These are phyloP conservation scores for Talinum fruticosum DNA, from an alignment of 148 eudicot species.

Conservation along the genomic window DNA sequence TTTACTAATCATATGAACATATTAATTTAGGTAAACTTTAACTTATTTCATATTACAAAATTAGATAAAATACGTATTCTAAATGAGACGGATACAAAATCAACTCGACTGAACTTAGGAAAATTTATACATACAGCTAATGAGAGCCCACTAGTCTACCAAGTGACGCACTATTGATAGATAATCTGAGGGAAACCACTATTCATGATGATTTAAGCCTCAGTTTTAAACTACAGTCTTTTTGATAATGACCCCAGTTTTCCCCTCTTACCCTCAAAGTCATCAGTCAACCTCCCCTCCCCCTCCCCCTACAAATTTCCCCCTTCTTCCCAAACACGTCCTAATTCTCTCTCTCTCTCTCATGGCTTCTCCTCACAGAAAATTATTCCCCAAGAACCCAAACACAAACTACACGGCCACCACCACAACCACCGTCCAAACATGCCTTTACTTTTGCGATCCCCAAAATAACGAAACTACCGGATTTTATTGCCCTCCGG, in stretches of 20 bases:
- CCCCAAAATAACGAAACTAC: background rate
- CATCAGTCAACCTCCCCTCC: conserved; percentile 6
- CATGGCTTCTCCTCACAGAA: conserved; percentile 33
- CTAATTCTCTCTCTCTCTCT: background rate
- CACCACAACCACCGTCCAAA: conserved; percentile 24
- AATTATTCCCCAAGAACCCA: conserved; percentile 5
- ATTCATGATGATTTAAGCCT: background rate
- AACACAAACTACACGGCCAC: background rate
- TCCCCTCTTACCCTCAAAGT: conserved; percentile 17
- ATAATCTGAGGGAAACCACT: too few relatives aligned
- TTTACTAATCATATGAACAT: too few relatives aligned
- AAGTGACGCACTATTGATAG: too few relatives aligned
- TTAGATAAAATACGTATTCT: too few relatives aligned
- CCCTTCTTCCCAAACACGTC: conserved; percentile 3
- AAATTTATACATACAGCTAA: too few relatives aligned
- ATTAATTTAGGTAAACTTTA: too few relatives aligned
- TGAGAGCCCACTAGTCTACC: too few relatives aligned
- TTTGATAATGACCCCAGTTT: background rate
- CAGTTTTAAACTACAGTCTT: background rate
- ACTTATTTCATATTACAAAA: too few relatives aligned
- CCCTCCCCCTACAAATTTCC: background rate
- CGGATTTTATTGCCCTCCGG: conserved; percentile 28
- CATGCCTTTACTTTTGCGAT: conserved; percentile 28
- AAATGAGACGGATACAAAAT: too few relatives aligned
- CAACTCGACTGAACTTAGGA: too few relatives aligned